Evolutionary conservation across 345 rosid species (phyloP).

Genomic region (Kandelia obovata): DNA sequence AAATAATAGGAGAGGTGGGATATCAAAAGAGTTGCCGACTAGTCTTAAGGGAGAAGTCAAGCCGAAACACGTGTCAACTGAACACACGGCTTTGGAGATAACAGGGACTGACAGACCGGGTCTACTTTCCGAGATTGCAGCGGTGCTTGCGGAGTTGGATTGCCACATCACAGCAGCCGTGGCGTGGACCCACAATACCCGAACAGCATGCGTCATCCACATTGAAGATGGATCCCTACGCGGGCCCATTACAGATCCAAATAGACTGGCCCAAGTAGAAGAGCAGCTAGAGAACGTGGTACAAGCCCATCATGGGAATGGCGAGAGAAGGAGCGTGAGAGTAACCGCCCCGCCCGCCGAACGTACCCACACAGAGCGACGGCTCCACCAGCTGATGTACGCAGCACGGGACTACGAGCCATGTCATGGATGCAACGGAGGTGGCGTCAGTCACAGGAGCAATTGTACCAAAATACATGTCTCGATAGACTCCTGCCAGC

Average conservation of each 20-base stretch:
- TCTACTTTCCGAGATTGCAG: constrained; percentile 73
- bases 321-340: constrained; percentile 53
- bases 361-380: constrained; percentile 65
- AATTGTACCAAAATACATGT: constrained; percentile 58
- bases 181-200: constrained; percentile 79
- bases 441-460: constrained; percentile 36
- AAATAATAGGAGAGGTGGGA: constrained; percentile 45
- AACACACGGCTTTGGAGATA: constrained; percentile 74
- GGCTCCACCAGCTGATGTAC: constrained; percentile 85
- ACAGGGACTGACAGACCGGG: constrained; percentile 73
- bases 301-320: constrained; percentile 56
- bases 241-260: constrained; percentile 50
- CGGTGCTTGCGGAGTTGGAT: constrained; percentile 53
- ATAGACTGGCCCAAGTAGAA: constrained; percentile 44
- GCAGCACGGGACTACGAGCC: constrained; percentile 55
- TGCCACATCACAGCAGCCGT: constrained; percentile 67
- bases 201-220: constrained; percentile 65
- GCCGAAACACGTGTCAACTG: constrained; percentile 52
- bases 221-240: constrained; percentile 54
- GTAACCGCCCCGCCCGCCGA: constrained; percentile 44
- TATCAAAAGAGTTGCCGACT: constrained; percentile 41
- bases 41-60: constrained; percentile 45
- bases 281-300: constrained; percentile 57
- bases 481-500: constrained; percentile 57
- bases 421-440: constrained; percentile 46